These are phyloP conservation scores for Raffaelea albimanens DNA, from an alignment of 2,329 filamentous ascomycete genomes.

Conservation along the genomic window DNA sequence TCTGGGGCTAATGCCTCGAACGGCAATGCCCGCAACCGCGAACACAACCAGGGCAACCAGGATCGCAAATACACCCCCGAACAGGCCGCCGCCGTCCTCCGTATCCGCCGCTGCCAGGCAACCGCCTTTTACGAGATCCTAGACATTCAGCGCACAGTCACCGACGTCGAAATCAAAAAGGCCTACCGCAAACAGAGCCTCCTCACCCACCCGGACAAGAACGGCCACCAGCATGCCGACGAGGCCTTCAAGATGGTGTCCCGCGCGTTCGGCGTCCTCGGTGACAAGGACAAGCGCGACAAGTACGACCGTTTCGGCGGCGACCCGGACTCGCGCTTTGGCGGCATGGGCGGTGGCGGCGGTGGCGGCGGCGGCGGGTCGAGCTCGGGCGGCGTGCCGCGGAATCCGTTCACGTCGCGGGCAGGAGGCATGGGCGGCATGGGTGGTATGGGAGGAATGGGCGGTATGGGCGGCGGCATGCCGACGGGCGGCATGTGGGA, in stretches of 20 bases:
- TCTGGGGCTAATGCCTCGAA: slow-evolving; percentile 42
- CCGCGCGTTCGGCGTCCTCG: slow-evolving; percentile 84
- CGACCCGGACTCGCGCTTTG: slow-evolving; percentile 84
- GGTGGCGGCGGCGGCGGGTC: slow-evolving; percentile 24
- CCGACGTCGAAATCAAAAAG: slow-evolving; percentile 89
- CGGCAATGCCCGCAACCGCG: slow-evolving; percentile 35
- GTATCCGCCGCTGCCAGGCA: slow-evolving; percentile 72
- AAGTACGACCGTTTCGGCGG: slow-evolving; percentile 84
- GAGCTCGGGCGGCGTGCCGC: slow-evolving; percentile 19
- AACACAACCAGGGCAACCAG: slow-evolving; percentile 69
- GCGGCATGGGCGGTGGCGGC: slow-evolving; percentile 37
- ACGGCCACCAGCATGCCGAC: slow-evolving; percentile 88
- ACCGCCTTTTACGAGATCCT: slow-evolving; percentile 97
- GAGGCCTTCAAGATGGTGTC: slow-evolving; percentile 99
- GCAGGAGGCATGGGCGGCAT: slow-evolving; percentile 7
- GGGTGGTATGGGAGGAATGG: slow-evolving; percentile 28
- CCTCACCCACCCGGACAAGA: slow-evolving; percentile 97
- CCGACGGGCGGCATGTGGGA: slow-evolving; percentile 56
- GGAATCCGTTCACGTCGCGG: slow-evolving; percentile 10
- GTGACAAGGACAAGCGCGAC: slow-evolving; percentile 84
- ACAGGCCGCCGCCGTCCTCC: slow-evolving; percentile 83
- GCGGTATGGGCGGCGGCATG: slow-evolving; percentile 22
- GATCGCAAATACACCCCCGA: slow-evolving; percentile 75
- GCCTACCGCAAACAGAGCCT: slow-evolving; percentile 91
- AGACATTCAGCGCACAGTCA: slow-evolving; percentile 54